phyloP scores from a whole-genome alignment of 805 yeast genomes.

The Kazachstania bromeliacearum region DNA sequence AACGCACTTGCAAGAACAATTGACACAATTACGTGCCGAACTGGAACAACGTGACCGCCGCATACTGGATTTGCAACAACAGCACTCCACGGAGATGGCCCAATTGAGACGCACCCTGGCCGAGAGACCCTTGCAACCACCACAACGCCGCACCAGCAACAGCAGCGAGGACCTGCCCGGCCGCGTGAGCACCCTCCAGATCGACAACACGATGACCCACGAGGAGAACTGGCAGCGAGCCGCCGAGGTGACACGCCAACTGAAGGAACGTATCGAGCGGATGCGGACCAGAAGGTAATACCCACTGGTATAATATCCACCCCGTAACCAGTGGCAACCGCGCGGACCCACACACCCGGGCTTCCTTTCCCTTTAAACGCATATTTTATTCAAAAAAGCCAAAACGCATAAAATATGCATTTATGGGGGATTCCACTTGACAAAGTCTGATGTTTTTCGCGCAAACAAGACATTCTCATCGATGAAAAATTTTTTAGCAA shows the following conservation, averaged over 20 bases:
- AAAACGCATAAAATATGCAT: neutral
- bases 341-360: neutral
- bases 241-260: slow-evolving; percentile 77
- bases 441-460: neutral
- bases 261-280: slow-evolving; percentile 78
- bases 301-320: slow-evolving; percentile 1
- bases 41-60: no score
- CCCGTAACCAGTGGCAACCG: neutral
- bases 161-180: neutral
- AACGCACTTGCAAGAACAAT: no score
- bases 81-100: no score
- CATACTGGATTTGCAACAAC: no score
- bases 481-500: neutral
- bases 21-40: no score
- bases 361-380: slow-evolving; percentile 6
- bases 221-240: slow-evolving; percentile 82
- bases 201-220: slow-evolving; percentile 14
- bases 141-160: neutral
- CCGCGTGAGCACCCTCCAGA: neutral
- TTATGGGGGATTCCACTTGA: neutral
- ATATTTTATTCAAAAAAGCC: slow-evolving; percentile 4
- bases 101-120: no score
- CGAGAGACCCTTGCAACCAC: no score
- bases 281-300: slow-evolving; percentile 59
- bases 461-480: neutral